Conservation (phyloP, 805 yeast genomes). For the Yamadazyma tumulicola region DNA sequence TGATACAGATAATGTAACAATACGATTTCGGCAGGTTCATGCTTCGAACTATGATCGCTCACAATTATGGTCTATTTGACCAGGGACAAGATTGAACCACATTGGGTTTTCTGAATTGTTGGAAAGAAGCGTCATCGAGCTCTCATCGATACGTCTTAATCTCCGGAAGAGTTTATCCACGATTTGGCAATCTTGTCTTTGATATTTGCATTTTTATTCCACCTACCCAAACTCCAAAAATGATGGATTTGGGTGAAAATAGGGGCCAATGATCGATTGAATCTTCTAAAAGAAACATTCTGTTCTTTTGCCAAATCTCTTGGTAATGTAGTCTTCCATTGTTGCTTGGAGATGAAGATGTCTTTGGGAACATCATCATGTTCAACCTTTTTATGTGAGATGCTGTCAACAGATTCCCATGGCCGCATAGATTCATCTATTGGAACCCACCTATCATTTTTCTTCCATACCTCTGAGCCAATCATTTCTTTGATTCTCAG, state of each 20-base stretch:
- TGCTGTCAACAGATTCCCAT: slow-evolving; percentile 41
- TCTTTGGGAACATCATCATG: background rate
- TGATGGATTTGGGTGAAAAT: slow-evolving; percentile 33
- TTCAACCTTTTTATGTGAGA: background rate
- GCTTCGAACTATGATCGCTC: too few species aligned
- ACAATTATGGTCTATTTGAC: too few species aligned
- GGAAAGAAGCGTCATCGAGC: too few species aligned
- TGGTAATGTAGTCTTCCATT: slow-evolving; percentile 17
- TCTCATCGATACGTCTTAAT: too few species aligned
- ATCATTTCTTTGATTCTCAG: slow-evolving; percentile 62
- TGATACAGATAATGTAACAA: too few species aligned
- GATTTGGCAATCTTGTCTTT: slow-evolving; percentile 52
- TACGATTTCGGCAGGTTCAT: too few species aligned
- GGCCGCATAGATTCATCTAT: slow-evolving; percentile 50
- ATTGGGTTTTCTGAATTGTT: too few species aligned
- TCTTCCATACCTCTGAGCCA: slow-evolving; percentile 50
- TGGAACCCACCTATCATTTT: slow-evolving; percentile 51
- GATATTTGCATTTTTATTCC: slow-evolving; percentile 49
- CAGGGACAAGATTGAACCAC: too few species aligned
- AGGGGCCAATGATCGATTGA: slow-evolving; percentile 22
- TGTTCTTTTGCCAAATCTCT: slow-evolving; percentile 19
- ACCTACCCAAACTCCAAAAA: slow-evolving; percentile 67
- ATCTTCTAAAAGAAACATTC: slow-evolving; percentile 20
- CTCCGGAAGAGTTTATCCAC: slow-evolving; percentile 41
- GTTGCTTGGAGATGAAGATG: slow-evolving; percentile 5